Evolutionary conservation across 2,329 filamentous ascomycete species (phyloP).

Genomic region (Aspergillus sp.): DNA sequence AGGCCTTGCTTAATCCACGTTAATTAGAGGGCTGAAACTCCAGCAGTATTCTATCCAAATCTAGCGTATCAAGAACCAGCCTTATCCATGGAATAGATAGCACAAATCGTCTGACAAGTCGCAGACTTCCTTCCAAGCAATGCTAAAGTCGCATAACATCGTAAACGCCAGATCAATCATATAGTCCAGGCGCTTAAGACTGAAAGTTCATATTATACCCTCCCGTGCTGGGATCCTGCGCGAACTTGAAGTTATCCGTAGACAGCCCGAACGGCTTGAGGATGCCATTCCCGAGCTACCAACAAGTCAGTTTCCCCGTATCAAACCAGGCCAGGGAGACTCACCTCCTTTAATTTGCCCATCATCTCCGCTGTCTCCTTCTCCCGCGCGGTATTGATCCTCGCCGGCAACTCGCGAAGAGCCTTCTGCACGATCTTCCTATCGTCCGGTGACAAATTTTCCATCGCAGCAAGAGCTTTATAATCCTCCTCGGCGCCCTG

Average conservation of each 20-base stretch:
- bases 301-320: neutral
- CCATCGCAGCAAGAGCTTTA: constrained; percentile 51
- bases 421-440: constrained; percentile 57
- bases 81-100: too few relatives aligned
- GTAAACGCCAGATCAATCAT: neutral
- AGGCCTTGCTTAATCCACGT: too few relatives aligned
- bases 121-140: too few relatives aligned
- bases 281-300: constrained; percentile 73
- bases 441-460: constrained; percentile 58
- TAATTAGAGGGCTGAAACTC: too few relatives aligned
- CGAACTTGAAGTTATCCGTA: constrained; percentile 90
- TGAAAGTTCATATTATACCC: constrained; percentile 90
- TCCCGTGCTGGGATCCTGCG: constrained; percentile 78
- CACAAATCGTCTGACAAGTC: too few relatives aligned
- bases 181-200: constrained; percentile 13
- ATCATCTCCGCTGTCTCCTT: constrained; percentile 93
- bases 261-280: constrained; percentile 88
- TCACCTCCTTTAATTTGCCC: constrained; percentile 78
- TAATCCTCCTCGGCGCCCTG: constrained; percentile 76
- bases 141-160: neutral
- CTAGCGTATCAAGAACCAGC: too few relatives aligned
- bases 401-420: constrained; percentile 55
- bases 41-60: too few relatives aligned
- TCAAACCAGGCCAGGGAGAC: constrained; percentile 17
- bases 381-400: constrained; percentile 69